Evolutionary conservation across 805 yeast species (phyloP).

Genomic region (Candida multigemmis): DNA sequence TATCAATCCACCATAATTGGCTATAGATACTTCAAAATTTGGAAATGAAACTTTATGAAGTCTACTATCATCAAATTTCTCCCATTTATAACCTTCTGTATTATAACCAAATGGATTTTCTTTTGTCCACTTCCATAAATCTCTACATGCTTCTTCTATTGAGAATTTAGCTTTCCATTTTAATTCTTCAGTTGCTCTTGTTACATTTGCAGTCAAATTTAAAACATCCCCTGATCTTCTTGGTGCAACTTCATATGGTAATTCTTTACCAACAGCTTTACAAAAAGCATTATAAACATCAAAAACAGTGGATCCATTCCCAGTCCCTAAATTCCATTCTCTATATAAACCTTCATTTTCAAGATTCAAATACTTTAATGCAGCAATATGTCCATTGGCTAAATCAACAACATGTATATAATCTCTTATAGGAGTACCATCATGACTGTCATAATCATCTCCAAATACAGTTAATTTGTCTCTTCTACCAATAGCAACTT

Average conservation of each 20-base stretch:
- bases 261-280: slow-evolving; percentile 51
- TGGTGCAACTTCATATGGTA: slow-evolving; percentile 57
- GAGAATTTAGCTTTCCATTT: slow-evolving; percentile 51
- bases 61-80: slow-evolving; percentile 19
- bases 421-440: slow-evolving; percentile 78
- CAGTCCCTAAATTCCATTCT: slow-evolving; percentile 82
- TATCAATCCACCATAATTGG: slow-evolving; percentile 45
- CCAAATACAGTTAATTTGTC: slow-evolving; percentile 65
- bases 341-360: slow-evolving; percentile 42
- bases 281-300: slow-evolving; percentile 62
- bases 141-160: slow-evolving; percentile 58
- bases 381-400: slow-evolving; percentile 70
- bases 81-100: slow-evolving; percentile 25
- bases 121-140: slow-evolving; percentile 72
- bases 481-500: slow-evolving; percentile 67
- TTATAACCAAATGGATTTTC: slow-evolving; percentile 56
- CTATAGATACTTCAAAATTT: slow-evolving; percentile 27
- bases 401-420: slow-evolving; percentile 76
- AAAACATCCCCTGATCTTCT: slow-evolving; percentile 74
- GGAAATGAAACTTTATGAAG: slow-evolving; percentile 24
- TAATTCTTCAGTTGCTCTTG: slow-evolving; percentile 58
- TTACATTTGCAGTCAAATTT: slow-evolving; percentile 62
- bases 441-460: slow-evolving; percentile 58
- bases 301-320: slow-evolving; percentile 69
- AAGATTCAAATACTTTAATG: slow-evolving; percentile 46